Conservation (phyloP, 352 stramenopile genomes). For the Globisporangium cylindrosporum region DNA sequence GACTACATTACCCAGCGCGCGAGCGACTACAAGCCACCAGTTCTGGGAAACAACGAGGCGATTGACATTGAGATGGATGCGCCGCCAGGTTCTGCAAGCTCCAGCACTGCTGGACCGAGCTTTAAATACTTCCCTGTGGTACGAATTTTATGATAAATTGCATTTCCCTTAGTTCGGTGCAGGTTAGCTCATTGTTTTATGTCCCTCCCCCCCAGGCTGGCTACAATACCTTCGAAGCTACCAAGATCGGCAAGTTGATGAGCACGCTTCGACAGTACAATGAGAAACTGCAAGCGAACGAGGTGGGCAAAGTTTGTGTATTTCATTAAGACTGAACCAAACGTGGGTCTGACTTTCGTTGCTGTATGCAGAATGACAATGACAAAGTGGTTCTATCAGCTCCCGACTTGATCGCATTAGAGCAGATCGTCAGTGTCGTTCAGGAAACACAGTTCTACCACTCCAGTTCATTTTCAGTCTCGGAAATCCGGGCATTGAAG, state of each 20-base stretch:
- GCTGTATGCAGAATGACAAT: background rate
- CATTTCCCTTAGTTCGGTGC: slow-evolving; percentile 14
- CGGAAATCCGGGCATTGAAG: slow-evolving; percentile 59
- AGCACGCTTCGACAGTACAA: slow-evolving; percentile 91
- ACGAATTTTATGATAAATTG: slow-evolving; percentile 12
- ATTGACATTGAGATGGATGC: slow-evolving; percentile 15
- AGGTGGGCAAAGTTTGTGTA: slow-evolving; percentile 26
- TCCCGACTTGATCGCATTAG: slow-evolving; percentile 54
- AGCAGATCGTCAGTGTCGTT: slow-evolving; percentile 58
- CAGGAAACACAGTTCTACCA: slow-evolving; percentile 91
- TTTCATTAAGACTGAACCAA: slow-evolving; percentile 39
- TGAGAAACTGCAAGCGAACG: slow-evolving; percentile 51
- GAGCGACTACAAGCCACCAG: slow-evolving; percentile 70
- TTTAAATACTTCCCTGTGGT: slow-evolving; percentile 76
- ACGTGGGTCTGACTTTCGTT: slow-evolving; percentile 25
- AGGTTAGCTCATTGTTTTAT: slow-evolving; percentile 29
- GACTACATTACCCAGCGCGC: slow-evolving; percentile 95
- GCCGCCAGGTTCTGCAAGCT: background rate
- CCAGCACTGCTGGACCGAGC: slow-evolving; percentile 14
- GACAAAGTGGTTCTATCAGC: slow-evolving; percentile 32
- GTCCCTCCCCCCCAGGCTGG: slow-evolving; percentile 31
- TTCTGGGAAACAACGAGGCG: slow-evolving; percentile 43
- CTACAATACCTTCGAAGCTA: slow-evolving; percentile 93
- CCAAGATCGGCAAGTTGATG: slow-evolving; percentile 91
- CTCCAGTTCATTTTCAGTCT: slow-evolving; percentile 73